These are phyloP conservation scores for Cyclocybe cylindracea DNA, from an alignment of 768 basidiomycete species.

Conservation along the genomic window DNA sequence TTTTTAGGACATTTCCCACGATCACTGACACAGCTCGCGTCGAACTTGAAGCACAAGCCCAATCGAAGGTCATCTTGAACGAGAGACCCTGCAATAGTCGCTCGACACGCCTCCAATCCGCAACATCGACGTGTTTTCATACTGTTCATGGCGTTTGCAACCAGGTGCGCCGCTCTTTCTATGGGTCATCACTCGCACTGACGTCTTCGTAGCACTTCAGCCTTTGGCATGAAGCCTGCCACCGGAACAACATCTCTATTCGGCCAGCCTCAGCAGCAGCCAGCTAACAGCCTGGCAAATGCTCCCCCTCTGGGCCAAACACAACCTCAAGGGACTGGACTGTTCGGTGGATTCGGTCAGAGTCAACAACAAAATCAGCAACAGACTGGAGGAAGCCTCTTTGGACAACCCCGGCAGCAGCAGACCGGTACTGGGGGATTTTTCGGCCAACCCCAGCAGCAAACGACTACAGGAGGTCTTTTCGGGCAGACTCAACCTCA, in stretches of 20 bases:
- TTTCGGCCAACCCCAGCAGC: slow-evolving; percentile 15
- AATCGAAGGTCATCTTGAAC: not conserved
- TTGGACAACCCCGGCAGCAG: slow-evolving; percentile 16
- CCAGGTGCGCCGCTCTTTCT: slow-evolving; percentile 9
- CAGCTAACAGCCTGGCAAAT: slow-evolving; percentile 4
- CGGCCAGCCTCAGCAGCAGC: slow-evolving; percentile 32
- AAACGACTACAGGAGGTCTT: slow-evolving; percentile 16
- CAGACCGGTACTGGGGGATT: slow-evolving; percentile 9
- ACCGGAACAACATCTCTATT: slow-evolving; percentile 33
- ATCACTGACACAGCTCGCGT: not conserved
- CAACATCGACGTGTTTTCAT: not conserved
- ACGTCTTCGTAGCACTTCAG: slow-evolving; percentile 22
- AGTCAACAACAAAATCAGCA: slow-evolving; percentile 21
- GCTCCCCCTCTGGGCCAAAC: slow-evolving; percentile 14
- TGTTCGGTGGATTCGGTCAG: slow-evolving; percentile 26
- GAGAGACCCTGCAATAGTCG: too few species aligned
- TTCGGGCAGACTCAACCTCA: slow-evolving; percentile 30
- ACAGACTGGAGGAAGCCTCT: slow-evolving; percentile 5
- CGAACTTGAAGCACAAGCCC: too few species aligned
- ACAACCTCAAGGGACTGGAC: slow-evolving; percentile 12
- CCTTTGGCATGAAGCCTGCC: slow-evolving; percentile 42
- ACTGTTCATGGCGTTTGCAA: slow-evolving; percentile 20
- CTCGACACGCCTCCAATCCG: too few species aligned
- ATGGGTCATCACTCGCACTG: too few species aligned
- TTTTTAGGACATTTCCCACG: not conserved